Evolutionary conservation across 176 grass and related monocot genomes (phyloP), one percentile per base, ranked within the genome.

Genomic region (Avena eriantha): DNA sequence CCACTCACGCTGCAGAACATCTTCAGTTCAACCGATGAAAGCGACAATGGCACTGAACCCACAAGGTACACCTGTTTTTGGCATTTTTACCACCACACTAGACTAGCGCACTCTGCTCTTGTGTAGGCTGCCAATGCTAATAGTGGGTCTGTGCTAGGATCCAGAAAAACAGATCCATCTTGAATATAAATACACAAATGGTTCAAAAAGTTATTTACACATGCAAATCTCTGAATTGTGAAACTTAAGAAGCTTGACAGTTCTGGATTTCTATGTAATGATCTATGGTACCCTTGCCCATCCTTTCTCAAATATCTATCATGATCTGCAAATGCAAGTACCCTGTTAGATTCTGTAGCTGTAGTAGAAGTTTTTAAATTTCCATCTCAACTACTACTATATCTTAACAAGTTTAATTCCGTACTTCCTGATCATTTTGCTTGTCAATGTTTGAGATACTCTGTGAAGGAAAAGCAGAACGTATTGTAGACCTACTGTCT

Each of bases 401-500:
- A 0, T 73, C 10, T 57, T 80, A 23, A 71, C 46, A 22, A 35
- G n/a, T 75, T 74, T 24, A 19, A 73, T 82, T 76, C n/a, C 56
- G 11, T 86, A 58, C 26, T 74, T 86, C 71, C 92, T 95, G 93
- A 76, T 85, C 67, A 19, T 93, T 92, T 89, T 97, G 78, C 73
- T 70, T 97, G 26, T 94, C 95, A 35, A 92, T 97, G 87, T 91
- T 97, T n/a, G 93, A 97, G 75, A 97, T 97, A 73, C 85, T 95
- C 79, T 93, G 91, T n/a, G 93, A 93, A 73, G 93, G 95, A 76
- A 97, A 90, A 77, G 95, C 93, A 65, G 93, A 97, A 71, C 80
- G 21, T 19, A 97, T 97, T 60, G 86, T 97, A 13, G 95, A 97
- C 64, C 87, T 97, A 83, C 78, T 92, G 45, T 85, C 89, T 67